Base-by-base conservation (phyloP, 2,329 filamentous ascomycete species). In the Cercospora nicotianae region DNA sequence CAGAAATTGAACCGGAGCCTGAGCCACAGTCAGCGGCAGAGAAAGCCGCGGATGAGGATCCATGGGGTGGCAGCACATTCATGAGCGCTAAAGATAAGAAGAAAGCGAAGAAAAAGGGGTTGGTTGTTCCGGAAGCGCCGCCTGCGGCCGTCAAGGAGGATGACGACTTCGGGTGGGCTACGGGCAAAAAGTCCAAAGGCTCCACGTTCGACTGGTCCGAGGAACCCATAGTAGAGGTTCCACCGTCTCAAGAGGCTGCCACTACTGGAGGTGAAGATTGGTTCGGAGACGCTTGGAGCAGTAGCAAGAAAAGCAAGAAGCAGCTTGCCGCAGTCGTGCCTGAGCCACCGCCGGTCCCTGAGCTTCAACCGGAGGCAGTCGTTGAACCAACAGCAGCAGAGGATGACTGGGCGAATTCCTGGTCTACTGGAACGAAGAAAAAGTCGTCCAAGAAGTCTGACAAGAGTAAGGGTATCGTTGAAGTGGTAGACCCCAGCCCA, bases 391-490 rank as follows among this genome's bases (percentile, higher is more conserved):
- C 82, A 66, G 77, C 77, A 16, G 62, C 62, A 31, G 81, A 81
- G 51, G 84, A 86, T 64, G 85, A 85, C 66, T 86, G 87, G 71
- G 62, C 64, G 31, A 83, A 81, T 67, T 83, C 84, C 59, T 88
- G 87, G 82, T 85, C 84, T 33, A 86, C 83, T 62, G 82, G 84
- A 5, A 87, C 85, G 68, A 87, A 85, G 70, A 79, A 81, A 68
- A 85, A 85, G 77, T 85, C 86, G 75, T 84, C 84, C 8, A 78
- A 78, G 70, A 82, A 81, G 69, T 79, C 81, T 57, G 77, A 76
- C 13, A 81, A 80, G 73, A 80, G 78, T 59, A 81, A 82, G 61
- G 79, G 75, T 5, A 76, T 81, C 26, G 78, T 80, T 20, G 81
- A 83, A 60, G 75, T 77, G 12, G 67, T 75, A 3, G 78, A 77